Evolutionary conservation across 352 stramenopile species (phyloP).

Genomic region (Phytopythium chamaehyphon): DNA sequence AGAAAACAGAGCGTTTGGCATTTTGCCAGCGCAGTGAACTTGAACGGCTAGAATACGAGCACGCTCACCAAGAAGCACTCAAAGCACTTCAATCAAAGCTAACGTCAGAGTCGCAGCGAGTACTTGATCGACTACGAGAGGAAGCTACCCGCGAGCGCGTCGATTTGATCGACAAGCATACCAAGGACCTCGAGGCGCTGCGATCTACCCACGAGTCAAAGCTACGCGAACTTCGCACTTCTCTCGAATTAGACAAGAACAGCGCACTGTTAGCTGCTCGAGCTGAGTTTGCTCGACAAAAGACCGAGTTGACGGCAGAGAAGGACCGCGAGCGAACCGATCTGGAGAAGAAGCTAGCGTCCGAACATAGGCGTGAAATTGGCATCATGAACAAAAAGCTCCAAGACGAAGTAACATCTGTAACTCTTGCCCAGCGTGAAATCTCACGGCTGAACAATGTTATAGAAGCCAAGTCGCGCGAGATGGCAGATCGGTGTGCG

Average conservation of each 20-base stretch:
- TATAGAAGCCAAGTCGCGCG: conserved; percentile 27
- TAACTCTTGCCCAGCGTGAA: conserved; percentile 21
- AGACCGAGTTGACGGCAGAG: conserved; percentile 18
- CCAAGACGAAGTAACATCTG: conserved; percentile 15
- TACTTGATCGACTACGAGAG: conserved; percentile 3
- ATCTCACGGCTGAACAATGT: conserved; percentile 20
- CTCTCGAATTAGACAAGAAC: conserved; percentile 18
- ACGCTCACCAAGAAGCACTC: conserved; percentile 12
- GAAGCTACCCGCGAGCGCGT: background rate
- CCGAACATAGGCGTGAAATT: conserved; percentile 21
- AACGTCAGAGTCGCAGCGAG: conserved; percentile 1
- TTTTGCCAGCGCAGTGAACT: background rate
- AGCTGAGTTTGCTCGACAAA: conserved; percentile 26
- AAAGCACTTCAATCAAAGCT: conserved; percentile 7
- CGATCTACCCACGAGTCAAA: conserved; percentile 17
- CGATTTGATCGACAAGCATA: conserved; percentile 8
- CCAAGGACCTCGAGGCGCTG: conserved; percentile 13
- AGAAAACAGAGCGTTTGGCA: background rate
- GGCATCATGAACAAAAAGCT: conserved; percentile 17
- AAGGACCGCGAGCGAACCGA: conserved; percentile 39
- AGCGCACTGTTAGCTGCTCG: conserved; percentile 28
- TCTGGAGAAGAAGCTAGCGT: conserved; percentile 22
- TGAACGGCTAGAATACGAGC: conserved; percentile 1
- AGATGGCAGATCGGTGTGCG: conserved; percentile 27
- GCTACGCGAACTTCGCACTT: conserved; percentile 20